Conservation (phyloP, 2,329 filamentous ascomycete genomes). For the Fusarium subtropicale region DNA sequence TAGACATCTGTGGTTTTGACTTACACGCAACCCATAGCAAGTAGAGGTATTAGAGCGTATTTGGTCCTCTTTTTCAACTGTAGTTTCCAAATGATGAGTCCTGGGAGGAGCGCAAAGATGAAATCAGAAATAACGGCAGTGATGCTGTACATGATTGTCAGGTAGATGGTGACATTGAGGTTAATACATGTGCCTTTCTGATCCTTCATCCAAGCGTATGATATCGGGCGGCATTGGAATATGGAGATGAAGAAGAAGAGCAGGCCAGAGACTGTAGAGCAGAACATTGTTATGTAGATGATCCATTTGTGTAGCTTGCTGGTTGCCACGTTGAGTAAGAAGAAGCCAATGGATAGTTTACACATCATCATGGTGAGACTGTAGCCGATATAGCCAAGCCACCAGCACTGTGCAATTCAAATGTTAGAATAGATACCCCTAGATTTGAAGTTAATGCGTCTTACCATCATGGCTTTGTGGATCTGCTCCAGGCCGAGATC, state of each 20-base stretch:
- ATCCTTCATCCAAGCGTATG: slow-evolving; percentile 47
- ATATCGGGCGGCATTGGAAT: slow-evolving; percentile 47
- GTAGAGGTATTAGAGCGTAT: slow-evolving; percentile 59
- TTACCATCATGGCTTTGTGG: slow-evolving; percentile 50
- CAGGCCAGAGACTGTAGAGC: slow-evolving; percentile 43
- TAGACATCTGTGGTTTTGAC: background rate
- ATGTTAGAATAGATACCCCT: slow-evolving; percentile 2
- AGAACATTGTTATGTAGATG: slow-evolving; percentile 46
- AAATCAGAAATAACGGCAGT: slow-evolving; percentile 60
- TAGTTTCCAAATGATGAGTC: slow-evolving; percentile 63
- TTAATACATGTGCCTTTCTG: slow-evolving; percentile 46
- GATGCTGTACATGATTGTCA: slow-evolving; percentile 62
- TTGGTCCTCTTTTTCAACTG: slow-evolving; percentile 64
- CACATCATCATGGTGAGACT: slow-evolving; percentile 43
- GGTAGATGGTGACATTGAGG: slow-evolving; percentile 56
- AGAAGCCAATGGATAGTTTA: slow-evolving; percentile 52
- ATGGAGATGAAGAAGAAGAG: slow-evolving; percentile 50
- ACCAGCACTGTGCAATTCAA: slow-evolving; percentile 37
- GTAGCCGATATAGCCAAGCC: slow-evolving; percentile 49
- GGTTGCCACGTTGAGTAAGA: slow-evolving; percentile 50
- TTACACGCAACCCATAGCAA: slow-evolving; percentile 65
- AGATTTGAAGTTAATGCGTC: background rate
- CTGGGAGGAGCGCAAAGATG: slow-evolving; percentile 60
- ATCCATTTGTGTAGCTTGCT: slow-evolving; percentile 34
- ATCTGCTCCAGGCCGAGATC: slow-evolving; percentile 46